These are phyloP conservation scores for Podospora didyma DNA, from an alignment of 495 filamentous ascomycete species.

Conservation along the genomic window DNA sequence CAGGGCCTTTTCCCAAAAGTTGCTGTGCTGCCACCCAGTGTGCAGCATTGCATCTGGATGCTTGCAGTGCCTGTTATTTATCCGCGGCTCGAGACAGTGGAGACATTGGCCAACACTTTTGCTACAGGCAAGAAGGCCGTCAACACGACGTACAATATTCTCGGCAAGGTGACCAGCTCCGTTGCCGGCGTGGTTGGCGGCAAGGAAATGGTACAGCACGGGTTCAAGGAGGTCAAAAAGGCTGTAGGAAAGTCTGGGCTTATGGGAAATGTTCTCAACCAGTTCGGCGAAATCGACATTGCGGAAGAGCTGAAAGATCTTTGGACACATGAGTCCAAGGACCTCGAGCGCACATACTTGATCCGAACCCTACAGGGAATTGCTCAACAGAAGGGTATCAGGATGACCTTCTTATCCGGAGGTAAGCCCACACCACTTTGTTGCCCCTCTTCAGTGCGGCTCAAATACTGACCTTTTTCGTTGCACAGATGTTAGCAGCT, in stretches of 20 bases:
- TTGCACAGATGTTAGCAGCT: constrained; percentile 75
- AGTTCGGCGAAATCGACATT: constrained; percentile 95
- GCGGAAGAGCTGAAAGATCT: constrained; percentile 91
- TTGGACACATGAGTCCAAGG: constrained; percentile 98
- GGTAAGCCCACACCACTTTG: constrained; percentile 38
- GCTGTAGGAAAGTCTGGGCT: constrained; percentile 91
- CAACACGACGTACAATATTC: constrained; percentile 88
- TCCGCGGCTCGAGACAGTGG: constrained; percentile 84
- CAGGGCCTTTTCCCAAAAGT: constrained; percentile 96
- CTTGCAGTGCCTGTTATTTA: constrained; percentile 86
- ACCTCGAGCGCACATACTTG: constrained; percentile 92
- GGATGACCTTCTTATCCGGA: constrained; percentile 94
- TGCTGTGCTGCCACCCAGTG: constrained; percentile 82
- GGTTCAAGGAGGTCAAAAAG: constrained; percentile 91
- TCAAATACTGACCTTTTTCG: constrained; percentile 4
- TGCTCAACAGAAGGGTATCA: constrained; percentile 83
- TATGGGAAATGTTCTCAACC: constrained; percentile 90
- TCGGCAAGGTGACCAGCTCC: constrained; percentile 90
- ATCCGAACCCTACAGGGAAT: constrained; percentile 95
- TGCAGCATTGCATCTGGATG: constrained; percentile 97
- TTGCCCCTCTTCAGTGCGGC: neutral
- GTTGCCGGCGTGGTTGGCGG: constrained; percentile 93
- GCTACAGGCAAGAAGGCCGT: constrained; percentile 95
- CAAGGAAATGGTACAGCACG: constrained; percentile 83
- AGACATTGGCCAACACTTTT: constrained; percentile 82